phyloP scores from a whole-genome alignment of 2,329 filamentous ascomycete species.

The Sporothrix humicola region DNA sequence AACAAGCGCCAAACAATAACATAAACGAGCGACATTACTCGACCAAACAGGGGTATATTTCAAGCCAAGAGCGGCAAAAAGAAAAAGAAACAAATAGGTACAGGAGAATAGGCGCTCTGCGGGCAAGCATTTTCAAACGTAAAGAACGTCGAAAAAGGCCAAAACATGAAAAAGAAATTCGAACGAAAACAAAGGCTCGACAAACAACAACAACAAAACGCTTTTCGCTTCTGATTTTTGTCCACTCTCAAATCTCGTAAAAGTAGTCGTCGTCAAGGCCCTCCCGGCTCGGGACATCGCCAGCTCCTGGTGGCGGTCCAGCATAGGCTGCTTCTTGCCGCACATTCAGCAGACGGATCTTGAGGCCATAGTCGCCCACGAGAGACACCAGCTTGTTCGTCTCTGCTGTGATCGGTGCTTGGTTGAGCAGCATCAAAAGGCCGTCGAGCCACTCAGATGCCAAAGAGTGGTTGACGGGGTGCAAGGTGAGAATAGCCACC shows the following conservation, averaged over 20 bases:
- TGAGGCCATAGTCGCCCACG: conserved; percentile 87
- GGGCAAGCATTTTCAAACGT: background rate
- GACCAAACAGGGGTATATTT: conserved; percentile 24
- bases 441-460: conserved; percentile 98
- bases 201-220: background rate
- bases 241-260: conserved; percentile 68
- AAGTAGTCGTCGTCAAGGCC: conserved; percentile 92
- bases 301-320: conserved; percentile 69
- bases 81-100: background rate
- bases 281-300: conserved; percentile 78
- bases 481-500: conserved; percentile 77
- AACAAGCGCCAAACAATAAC: background rate
- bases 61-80: background rate
- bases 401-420: conserved; percentile 95
- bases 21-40: background rate
- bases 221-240: background rate
- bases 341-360: conserved; percentile 90
- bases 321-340: conserved; percentile 78
- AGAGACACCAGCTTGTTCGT: conserved; percentile 87
- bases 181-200: background rate
- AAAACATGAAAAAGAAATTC: background rate
- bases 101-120: background rate
- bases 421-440: conserved; percentile 89
- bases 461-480: conserved; percentile 77
- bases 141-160: background rate